Conservation (phyloP, 2,329 filamentous ascomycete species). For the Neurospora crassa region DNA sequence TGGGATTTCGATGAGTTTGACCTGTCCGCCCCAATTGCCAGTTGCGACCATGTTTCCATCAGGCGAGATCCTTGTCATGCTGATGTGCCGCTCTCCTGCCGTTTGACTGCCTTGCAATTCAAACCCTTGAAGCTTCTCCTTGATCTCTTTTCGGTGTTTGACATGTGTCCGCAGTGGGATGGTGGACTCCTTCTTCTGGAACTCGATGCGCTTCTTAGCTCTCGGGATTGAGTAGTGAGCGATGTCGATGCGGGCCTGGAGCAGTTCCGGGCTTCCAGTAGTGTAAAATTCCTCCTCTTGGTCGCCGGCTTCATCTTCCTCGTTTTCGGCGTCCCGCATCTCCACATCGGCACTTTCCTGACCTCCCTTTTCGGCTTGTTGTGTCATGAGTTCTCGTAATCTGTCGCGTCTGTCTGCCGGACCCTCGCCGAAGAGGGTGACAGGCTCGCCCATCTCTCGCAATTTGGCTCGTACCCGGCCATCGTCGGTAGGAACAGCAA, state of each 20-base stretch:
- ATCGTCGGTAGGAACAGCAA: constrained; percentile 92
- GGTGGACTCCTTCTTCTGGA: constrained; percentile 69
- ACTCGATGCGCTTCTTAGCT: constrained; percentile 65
- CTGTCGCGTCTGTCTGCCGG: constrained; percentile 78
- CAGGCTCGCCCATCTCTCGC: constrained; percentile 81
- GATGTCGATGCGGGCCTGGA: constrained; percentile 69
- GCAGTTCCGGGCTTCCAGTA: constrained; percentile 61
- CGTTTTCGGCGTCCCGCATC: constrained; percentile 49
- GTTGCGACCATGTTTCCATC: constrained; percentile 75
- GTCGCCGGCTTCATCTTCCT: constrained; percentile 54
- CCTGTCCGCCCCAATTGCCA: constrained; percentile 85
- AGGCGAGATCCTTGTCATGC: constrained; percentile 85
- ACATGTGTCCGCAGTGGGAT: constrained; percentile 86
- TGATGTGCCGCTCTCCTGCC: constrained; percentile 80
- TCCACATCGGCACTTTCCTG: constrained; percentile 47
- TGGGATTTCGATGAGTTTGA: constrained; percentile 78
- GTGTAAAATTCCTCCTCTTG: constrained; percentile 95
- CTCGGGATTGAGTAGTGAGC: constrained; percentile 76
- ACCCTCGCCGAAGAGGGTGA: constrained; percentile 90
- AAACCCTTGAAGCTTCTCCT: constrained; percentile 71
- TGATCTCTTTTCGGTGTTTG: constrained; percentile 82
- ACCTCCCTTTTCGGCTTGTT: constrained; percentile 53
- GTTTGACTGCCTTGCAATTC: constrained; percentile 92
- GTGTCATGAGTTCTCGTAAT: constrained; percentile 69
- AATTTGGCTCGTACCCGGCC: constrained; percentile 70